Conservation (phyloP, 169 alveolate genomes). For the Plasmodium sp. region DNA sequence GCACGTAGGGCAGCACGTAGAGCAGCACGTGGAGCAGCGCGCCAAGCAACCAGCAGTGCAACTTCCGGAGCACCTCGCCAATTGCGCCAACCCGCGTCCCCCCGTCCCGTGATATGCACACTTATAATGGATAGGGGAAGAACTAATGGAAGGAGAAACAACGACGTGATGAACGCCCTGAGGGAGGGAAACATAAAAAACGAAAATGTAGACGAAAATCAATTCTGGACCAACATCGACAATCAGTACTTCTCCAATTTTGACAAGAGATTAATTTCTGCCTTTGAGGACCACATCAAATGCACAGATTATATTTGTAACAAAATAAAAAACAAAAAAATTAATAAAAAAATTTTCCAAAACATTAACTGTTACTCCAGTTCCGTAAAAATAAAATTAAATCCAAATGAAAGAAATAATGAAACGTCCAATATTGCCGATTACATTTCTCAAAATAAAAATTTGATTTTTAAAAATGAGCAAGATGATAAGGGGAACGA, state of each 20-base stretch:
- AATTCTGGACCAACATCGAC: conserved; percentile 63
- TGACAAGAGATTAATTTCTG: conserved; percentile 38
- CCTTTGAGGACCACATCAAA: conserved; percentile 72
- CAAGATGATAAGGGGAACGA: neutral
- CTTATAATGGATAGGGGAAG: conserved; percentile 70
- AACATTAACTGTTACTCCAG: conserved; percentile 40
- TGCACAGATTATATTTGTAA: conserved; percentile 70
- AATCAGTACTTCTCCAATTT: conserved; percentile 67
- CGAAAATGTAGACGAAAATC: conserved; percentile 50
- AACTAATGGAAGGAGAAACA: conserved; percentile 41
- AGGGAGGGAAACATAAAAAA: conserved; percentile 66
- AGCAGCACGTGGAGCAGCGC: neutral
- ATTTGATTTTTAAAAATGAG: conserved; percentile 1
- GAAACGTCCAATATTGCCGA: conserved; percentile 3
- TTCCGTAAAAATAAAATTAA: conserved; percentile 68
- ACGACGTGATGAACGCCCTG: conserved; percentile 12
- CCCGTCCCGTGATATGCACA: neutral
- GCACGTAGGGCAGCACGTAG: neutral
- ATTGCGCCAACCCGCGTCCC: neutral
- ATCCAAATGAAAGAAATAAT: conserved; percentile 28
- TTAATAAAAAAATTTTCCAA: conserved; percentile 42
- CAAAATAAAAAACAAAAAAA: conserved; percentile 54
- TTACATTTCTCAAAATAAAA: conserved; percentile 10
- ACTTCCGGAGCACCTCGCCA: neutral
- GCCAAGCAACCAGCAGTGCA: neutral